These are phyloP conservation scores for Phoma herbarum DNA, from an alignment of 2,329 filamentous ascomycete genomes.

Conservation along the genomic window DNA sequence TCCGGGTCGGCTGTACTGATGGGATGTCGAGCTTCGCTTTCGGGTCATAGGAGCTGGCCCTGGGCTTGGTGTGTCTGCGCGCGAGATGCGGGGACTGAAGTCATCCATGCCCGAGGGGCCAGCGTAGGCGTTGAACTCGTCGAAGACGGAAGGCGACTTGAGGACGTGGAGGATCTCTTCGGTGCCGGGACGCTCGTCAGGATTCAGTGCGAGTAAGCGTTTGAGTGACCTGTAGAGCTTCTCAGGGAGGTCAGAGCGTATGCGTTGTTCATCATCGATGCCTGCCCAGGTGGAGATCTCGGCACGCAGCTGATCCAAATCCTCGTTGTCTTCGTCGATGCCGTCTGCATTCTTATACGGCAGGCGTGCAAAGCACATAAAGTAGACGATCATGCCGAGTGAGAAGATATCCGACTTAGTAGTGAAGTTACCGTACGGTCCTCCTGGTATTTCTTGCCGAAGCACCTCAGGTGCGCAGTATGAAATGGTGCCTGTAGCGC, in stretches of 20 bases:
- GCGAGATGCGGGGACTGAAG: slow-evolving; percentile 53
- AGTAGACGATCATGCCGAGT: slow-evolving; percentile 97
- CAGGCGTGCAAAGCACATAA: slow-evolving; percentile 91
- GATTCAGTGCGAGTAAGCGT: slow-evolving; percentile 79
- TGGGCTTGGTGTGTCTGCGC: slow-evolving; percentile 55
- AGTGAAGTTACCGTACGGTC: slow-evolving; percentile 89
- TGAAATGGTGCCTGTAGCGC: slow-evolving; percentile 93
- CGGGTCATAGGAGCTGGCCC: slow-evolving; percentile 35
- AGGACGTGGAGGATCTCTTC: slow-evolving; percentile 84
- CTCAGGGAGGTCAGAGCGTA: slow-evolving; percentile 82
- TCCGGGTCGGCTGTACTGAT: slow-evolving; percentile 41
- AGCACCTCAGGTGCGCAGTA: slow-evolving; percentile 97
- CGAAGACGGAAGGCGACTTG: slow-evolving; percentile 67
- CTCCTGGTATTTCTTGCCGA: slow-evolving; percentile 67
- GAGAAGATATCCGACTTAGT: slow-evolving; percentile 99
- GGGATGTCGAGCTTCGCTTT: slow-evolving; percentile 32
- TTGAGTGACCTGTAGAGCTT: slow-evolving; percentile 87
- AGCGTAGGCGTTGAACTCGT: slow-evolving; percentile 56
- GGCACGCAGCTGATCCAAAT: slow-evolving; percentile 81
- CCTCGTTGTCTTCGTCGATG: slow-evolving; percentile 89
- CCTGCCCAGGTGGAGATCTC: slow-evolving; percentile 91
- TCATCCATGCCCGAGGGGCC: slow-evolving; percentile 45
- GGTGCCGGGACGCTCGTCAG: slow-evolving; percentile 79
- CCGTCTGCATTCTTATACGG: slow-evolving; percentile 87
- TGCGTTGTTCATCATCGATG: slow-evolving; percentile 78